phyloP scores from a whole-genome alignment of 805 yeast genomes.

The Wickerhamomyces ciferrii region DNA sequence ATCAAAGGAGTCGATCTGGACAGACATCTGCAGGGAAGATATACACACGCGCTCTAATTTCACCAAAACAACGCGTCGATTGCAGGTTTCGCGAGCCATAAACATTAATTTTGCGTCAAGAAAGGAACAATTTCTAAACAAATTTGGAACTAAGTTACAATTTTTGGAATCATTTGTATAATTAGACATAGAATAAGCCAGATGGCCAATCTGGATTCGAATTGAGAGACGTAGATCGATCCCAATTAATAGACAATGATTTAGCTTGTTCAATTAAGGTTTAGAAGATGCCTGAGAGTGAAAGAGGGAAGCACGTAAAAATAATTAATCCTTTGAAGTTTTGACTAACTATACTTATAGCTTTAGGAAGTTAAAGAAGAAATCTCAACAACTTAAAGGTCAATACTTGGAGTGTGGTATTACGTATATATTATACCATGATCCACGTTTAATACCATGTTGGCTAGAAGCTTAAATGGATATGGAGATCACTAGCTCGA shows the following conservation, averaged over 20 bases:
- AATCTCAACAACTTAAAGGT: too few relatives aligned
- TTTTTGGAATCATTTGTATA: neutral
- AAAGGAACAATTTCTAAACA: neutral
- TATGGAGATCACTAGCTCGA: too few relatives aligned
- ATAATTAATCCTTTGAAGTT: too few relatives aligned
- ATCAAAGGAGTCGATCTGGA: neutral
- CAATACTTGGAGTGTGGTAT: too few relatives aligned
- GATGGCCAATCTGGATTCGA: neutral
- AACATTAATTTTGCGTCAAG: neutral
- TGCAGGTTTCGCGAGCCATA: neutral
- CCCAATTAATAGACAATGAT: neutral
- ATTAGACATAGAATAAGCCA: neutral
- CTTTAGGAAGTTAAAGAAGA: too few relatives aligned
- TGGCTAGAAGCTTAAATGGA: too few relatives aligned
- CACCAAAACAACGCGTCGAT: neutral
- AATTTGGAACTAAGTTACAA: neutral
- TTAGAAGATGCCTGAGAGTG: too few relatives aligned
- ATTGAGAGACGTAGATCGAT: neutral
- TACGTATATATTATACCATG: too few relatives aligned
- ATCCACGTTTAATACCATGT: too few relatives aligned
- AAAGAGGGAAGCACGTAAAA: too few relatives aligned
- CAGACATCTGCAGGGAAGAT: neutral
- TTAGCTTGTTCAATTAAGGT: neutral
- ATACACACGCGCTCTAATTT: neutral
- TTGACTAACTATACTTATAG: too few relatives aligned